Conservation (phyloP, 1,139 yeast species). For the Protomyces lactucae-debilis region DNA sequence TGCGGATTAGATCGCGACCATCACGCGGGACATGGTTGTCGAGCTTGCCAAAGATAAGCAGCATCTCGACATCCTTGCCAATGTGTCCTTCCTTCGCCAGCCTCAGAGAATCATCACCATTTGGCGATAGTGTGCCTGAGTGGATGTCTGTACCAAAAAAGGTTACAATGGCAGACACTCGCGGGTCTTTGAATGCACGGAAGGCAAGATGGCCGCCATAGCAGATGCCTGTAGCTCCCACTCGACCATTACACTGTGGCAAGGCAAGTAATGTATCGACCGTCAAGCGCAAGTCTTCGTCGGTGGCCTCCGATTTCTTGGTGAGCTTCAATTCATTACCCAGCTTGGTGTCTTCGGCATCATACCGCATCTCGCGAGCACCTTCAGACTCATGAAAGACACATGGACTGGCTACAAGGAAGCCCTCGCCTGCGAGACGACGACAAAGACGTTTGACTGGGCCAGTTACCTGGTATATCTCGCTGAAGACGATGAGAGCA, state of each 20-base stretch:
- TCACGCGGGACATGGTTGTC: slow-evolving; percentile 77
- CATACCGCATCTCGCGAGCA: slow-evolving; percentile 64
- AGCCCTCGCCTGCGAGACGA: slow-evolving; percentile 75
- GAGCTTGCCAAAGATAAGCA: slow-evolving; percentile 61
- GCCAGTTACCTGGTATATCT: slow-evolving; percentile 66
- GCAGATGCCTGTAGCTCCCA: slow-evolving; percentile 85
- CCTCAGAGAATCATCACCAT: slow-evolving; percentile 58
- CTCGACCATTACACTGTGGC: slow-evolving; percentile 63
- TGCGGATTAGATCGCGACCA: slow-evolving; percentile 69
- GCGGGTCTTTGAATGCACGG: slow-evolving; percentile 62
- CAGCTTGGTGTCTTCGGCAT: slow-evolving; percentile 65
- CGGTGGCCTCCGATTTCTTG: slow-evolving; percentile 67
- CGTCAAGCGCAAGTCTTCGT: slow-evolving; percentile 64
- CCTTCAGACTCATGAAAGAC: slow-evolving; percentile 69
- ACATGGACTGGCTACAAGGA: slow-evolving; percentile 70
- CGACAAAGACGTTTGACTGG: slow-evolving; percentile 76
- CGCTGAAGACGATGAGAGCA: slow-evolving; percentile 72
- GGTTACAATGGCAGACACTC: slow-evolving; percentile 65
- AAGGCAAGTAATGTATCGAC: slow-evolving; percentile 57
- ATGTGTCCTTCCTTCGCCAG: slow-evolving; percentile 48
- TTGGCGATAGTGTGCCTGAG: slow-evolving; percentile 58
- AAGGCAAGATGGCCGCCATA: slow-evolving; percentile 80
- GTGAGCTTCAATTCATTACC: slow-evolving; percentile 65
- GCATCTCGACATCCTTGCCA: slow-evolving; percentile 54
- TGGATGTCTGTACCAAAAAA: slow-evolving; percentile 83